Percentiles rank a stretch among this genome's conserved stretches.
Conservation (phyloP, 2,329 filamentous ascomycete genomes). For the Trichoderma polysporum region DNA sequence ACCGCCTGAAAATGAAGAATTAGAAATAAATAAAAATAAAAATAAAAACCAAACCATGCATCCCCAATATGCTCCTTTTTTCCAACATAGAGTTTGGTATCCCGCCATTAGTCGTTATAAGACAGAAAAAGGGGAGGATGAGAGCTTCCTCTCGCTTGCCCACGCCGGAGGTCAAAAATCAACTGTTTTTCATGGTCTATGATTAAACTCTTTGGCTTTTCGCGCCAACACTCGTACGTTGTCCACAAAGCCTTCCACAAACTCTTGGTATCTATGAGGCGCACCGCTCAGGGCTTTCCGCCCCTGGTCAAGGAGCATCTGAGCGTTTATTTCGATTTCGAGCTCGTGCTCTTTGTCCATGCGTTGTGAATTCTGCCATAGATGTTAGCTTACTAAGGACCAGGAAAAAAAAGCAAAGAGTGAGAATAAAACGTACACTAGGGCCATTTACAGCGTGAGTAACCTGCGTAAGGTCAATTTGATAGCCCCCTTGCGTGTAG, state of each 20-base stretch:
- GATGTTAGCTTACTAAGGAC: constrained; percentile 3
- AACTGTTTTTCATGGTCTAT: not conserved
- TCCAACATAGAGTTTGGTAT: not conserved
- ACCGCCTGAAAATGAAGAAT: not conserved
- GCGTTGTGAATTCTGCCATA: constrained; percentile 39
- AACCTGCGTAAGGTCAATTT: constrained; percentile 92
- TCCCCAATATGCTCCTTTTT: not conserved
- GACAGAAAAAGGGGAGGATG: not conserved
- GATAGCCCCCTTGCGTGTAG: constrained; percentile 84
- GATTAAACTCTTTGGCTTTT: constrained; percentile 38
- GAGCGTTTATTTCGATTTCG: constrained; percentile 71
- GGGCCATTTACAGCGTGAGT: constrained; percentile 46
- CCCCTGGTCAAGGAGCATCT: constrained; percentile 65
- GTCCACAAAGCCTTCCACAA: constrained; percentile 73
- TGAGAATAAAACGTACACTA: constrained; percentile 37
- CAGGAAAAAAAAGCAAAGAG: not conserved
- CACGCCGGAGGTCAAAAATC: not conserved
- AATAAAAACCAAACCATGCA: not conserved
- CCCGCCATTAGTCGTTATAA: not conserved
- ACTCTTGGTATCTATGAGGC: constrained; percentile 61
- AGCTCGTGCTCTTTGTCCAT: constrained; percentile 72
- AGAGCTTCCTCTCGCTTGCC: not conserved
- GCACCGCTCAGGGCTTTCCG: constrained; percentile 51
- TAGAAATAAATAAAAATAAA: not conserved
- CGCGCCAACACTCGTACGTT: constrained; percentile 64